Base-by-base conservation (phyloP, 2,329 filamentous ascomycete species). In the Neofusicoccum laricinum region DNA sequence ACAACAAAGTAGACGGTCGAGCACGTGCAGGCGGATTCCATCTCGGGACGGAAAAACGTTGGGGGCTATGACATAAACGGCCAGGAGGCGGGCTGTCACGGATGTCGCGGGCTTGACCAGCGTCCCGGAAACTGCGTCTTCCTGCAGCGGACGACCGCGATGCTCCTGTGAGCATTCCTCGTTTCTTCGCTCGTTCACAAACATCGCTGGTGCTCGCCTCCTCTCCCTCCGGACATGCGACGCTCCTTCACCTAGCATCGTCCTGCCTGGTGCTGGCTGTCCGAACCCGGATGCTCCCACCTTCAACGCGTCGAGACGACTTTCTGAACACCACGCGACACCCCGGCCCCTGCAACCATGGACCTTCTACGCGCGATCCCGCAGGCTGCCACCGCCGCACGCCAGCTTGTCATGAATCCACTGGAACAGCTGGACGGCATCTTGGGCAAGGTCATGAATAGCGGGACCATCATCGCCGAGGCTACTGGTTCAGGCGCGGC, bases 381-480 rank as follows among this genome's bases (percentile, higher is more conserved):
- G 12, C 43, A 61, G 36, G 53, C 63, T 8, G 63, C 63, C 53
- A 59, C 53, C n/a, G 63, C 63, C 11, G 63, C 63, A 5, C 63
- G 63, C 45, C 63, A 64, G 45, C 43, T 59, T 6, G 63, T 57
- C 46, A 36, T 59, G 63, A 59, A 53, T 17, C 63, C 63, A 45
- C 36, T 61, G 45, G 53, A 64, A 40, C 63, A 64, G 32, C 30
- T 64, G 32, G 63, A 64, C 36, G 46, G 46, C 38, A 51, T 64
- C 43, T 25, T 64, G 45, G 63, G 63, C 45, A 64, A 61, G n/a
- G 53, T 59, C 17, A 59, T 61, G 46, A 61, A 50, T 11, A 82
- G 85, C 66, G 86, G 85, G 64, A 85, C 82, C 69, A 75, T 85
- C 41, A 85, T 89, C 59, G 83, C 87, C 19, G 84, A 86, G 70